Evolutionary conservation across 1,284 basidiomycete genomes (phyloP).

Genomic region (Peniophora sp.): DNA sequence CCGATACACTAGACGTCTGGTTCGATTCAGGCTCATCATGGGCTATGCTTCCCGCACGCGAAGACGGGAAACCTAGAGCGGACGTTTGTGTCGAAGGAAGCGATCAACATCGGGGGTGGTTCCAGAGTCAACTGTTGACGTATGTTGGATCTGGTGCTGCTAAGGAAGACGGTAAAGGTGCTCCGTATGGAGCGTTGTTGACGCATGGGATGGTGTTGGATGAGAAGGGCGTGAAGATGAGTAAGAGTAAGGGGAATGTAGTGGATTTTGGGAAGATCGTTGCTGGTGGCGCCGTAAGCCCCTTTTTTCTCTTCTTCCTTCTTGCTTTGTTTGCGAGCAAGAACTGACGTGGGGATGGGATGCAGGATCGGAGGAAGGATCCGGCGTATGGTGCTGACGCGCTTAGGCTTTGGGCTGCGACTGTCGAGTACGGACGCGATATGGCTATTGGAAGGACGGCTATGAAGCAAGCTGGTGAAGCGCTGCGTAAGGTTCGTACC

Average conservation of each 20-base stretch:
- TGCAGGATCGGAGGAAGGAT: conserved; percentile 58
- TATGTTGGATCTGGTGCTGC: conserved; percentile 49
- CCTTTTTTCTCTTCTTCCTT: neutral
- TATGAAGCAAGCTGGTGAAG: conserved; percentile 73
- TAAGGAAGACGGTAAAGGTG: conserved; percentile 22
- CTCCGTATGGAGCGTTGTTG: conserved; percentile 79
- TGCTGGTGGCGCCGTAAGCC: conserved; percentile 66
- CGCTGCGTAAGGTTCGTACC: conserved; percentile 83
- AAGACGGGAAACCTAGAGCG: conserved; percentile 36
- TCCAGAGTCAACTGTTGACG: conserved; percentile 92
- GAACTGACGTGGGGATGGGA: conserved; percentile 1
- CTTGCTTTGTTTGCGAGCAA: neutral
- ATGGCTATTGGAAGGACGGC: conserved; percentile 80
- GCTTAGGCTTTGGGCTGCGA: conserved; percentile 88
- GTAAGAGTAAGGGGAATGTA: conserved; percentile 94
- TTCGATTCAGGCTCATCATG: conserved; percentile 97
- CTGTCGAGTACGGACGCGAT: conserved; percentile 87
- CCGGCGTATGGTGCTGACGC: conserved; percentile 85
- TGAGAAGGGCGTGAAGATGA: conserved; percentile 93
- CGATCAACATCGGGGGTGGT: conserved; percentile 99
- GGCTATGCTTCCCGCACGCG: conserved; percentile 58
- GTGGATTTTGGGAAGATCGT: conserved; percentile 81
- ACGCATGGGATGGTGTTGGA: conserved; percentile 98
- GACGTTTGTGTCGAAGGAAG: conserved; percentile 94
- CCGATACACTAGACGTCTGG: conserved; percentile 99